Percentiles rank a stretch among this genome's conserved stretches.
Conservation (phyloP, 2,329 filamentous ascomycete genomes). For the Pestalotiopsis sp. region DNA sequence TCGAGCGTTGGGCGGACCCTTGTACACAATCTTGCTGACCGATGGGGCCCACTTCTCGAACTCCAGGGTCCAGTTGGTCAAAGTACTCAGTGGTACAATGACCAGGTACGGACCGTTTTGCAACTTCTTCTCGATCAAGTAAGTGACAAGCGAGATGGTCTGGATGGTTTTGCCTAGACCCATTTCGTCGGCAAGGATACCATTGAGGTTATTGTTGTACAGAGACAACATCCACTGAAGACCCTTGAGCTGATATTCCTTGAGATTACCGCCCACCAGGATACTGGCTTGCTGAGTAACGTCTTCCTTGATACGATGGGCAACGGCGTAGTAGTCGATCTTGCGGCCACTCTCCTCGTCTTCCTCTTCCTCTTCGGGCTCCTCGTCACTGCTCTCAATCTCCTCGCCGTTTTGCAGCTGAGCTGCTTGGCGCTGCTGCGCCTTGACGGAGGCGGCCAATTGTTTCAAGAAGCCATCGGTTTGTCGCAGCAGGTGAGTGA, state of each 20-base stretch:
- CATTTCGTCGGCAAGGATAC: slow-evolving; percentile 98
- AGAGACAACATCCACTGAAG: slow-evolving; percentile 99
- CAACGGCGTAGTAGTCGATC: slow-evolving; percentile 98
- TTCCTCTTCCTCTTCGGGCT: slow-evolving; percentile 65
- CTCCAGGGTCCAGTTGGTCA: slow-evolving; percentile 98
- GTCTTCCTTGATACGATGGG: slow-evolving; percentile 93
- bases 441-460: slow-evolving; percentile 90
- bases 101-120: slow-evolving; percentile 93
- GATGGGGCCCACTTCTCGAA: slow-evolving; percentile 99
- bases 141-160: slow-evolving; percentile 95
- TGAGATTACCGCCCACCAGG: slow-evolving; percentile 87
- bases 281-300: slow-evolving; percentile 82
- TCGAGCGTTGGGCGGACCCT: slow-evolving; percentile 85
- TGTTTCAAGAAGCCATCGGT: slow-evolving; percentile 97
- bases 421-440: slow-evolving; percentile 83
- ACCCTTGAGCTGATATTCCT: slow-evolving; percentile 98
- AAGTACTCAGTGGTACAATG: slow-evolving; percentile 93
- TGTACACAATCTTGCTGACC: slow-evolving; percentile 89
- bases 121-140: slow-evolving; percentile 93
- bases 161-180: slow-evolving; percentile 99
- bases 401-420: slow-evolving; percentile 76
- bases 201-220: slow-evolving; percentile 99
- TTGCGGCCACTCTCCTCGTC: slow-evolving; percentile 75
- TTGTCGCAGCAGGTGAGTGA: slow-evolving; percentile 93
- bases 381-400: slow-evolving; percentile 66